Evolutionary conservation across 2,329 filamentous ascomycete species (phyloP), one percentile per base, ranked within the genome.

Genomic region (Escovopsis sp.): DNA sequence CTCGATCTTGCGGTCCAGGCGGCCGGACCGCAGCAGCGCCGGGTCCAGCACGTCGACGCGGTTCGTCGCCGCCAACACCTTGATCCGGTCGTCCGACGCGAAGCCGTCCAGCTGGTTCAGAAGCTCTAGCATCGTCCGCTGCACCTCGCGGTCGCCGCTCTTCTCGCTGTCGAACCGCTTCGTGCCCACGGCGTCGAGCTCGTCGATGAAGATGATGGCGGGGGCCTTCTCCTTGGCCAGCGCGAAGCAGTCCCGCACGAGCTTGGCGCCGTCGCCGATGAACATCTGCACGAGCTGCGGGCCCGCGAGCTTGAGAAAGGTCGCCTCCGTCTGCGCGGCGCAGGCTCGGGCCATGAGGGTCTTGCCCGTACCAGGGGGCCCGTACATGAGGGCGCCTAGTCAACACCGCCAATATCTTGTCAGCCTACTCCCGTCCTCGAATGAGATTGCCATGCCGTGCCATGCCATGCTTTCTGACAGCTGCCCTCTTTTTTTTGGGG

Each of bases 201-300:
- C 90, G 62, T 98, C 90, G 51, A 98, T 96, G 68, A 98, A 98
- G 60, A 98, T 98, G 59, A 98, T 98, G 39, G 90, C 86, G 1
- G 90, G 92, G 0, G 90, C 90, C 68, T 98, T 98, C 62, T 98
- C 90, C 60, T 98, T 98, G 36, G 90, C 90, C 12, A 98, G 68
- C 2, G 90, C 90, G 56, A 98, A 98, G 62, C 85, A 93, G 63
- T 98, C 90, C 39, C 90, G 82, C 29, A 98, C 90, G 21, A 98
- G 73, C 63, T 98, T 98, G 30, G 92, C 90, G 51, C 90, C 90
- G 48, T 98, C 92, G 56, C 90, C 90, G 28, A 98, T 98, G 58
- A 96, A 98, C 90, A 96, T 98, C 59, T 98, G 90, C 21, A 98
- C 90, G 27, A 98, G 76, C 62, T 98, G 90, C 5, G 92, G 90